Percentiles rank a stretch among this genome's conserved stretches.
Evolutionary conservation across 2,329 filamentous ascomycete genomes (phyloP).

Genomic region (Apiospora phragmitis): DNA sequence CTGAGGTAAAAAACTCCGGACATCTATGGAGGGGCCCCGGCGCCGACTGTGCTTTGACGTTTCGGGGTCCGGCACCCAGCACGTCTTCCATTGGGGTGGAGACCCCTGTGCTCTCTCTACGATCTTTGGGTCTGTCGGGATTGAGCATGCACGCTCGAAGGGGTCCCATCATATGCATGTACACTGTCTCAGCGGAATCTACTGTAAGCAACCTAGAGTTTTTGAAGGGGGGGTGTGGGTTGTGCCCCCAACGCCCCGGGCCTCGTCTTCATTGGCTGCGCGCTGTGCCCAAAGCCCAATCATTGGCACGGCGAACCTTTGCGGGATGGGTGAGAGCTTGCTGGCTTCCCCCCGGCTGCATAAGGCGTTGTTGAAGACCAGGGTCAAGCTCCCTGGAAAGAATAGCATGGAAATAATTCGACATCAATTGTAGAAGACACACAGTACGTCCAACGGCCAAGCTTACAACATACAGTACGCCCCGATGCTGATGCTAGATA

Average conservation of each 20-base stretch:
- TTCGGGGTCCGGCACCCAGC: slow-evolving; percentile 4
- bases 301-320: neutral
- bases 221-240: neutral
- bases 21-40: neutral
- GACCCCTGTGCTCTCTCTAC: neutral
- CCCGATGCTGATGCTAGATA: neutral
- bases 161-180: neutral
- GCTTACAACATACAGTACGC: neutral
- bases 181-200: slow-evolving; percentile 5
- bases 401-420: neutral
- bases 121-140: neutral
- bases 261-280: neutral
- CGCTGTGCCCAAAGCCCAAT: neutral
- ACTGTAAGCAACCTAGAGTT: neutral
- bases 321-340: slow-evolving; percentile 8
- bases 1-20: slow-evolving; percentile 1
- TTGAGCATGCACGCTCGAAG: neutral
- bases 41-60: neutral
- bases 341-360: neutral
- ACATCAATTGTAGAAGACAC: neutral
- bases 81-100: neutral
- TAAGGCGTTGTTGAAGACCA: neutral
- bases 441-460: neutral
- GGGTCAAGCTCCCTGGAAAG: neutral
- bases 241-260: slow-evolving; percentile 5